Evolutionary conservation across 352 stramenopile genomes (phyloP), one percentile per base, ranked within the genome.

Genomic region (Globisporangium emineosum): DNA sequence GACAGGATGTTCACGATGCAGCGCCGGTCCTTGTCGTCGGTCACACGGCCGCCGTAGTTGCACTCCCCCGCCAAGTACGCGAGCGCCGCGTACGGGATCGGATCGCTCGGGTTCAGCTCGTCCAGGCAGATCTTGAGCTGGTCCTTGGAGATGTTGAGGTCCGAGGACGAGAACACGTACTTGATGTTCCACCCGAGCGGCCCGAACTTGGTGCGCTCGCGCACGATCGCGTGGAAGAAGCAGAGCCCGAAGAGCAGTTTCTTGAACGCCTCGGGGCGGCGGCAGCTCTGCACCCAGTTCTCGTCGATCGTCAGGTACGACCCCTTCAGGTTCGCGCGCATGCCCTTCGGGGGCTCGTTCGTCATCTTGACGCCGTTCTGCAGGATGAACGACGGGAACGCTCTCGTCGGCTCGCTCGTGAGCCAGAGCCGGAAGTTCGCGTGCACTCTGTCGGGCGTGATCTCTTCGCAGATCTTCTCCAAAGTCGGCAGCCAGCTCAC

Each of bases 301-400:
- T 89, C 81, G 13, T 93, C 82, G 49, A 95, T 86, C 1, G 82
- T 95, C 54, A 91, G 56, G 66, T 94, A 98, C n/a, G 88, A 94
- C 5, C 90, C 91, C 56, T 97, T 93, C 10, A 98, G 65, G 71
- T 98, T 98, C 9, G 92, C 91, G 19, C 94, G 81, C 86, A 98
- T 95, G 8, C 96, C 95, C 55, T 97, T 97, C 0, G 96, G 93
- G 7, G 96, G 94, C 56, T 98, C 96, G 53, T 97, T 97, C 21
- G 94, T 98, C 87, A 98, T 98, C 75, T 98, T 98, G 57, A 97
- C 86, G 15, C 89, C 89, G 52, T 96, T 93, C 53, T 97, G 93
- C 13, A 98, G 77, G 37, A 98, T 96, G 55, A 91, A 98, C 1
- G 93, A 94, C 43, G 96, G 96, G 68, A 98, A 98, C 12, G 93